Conservation (phyloP, 345 rosid species). For the Hibiscus mutabilis region DNA sequence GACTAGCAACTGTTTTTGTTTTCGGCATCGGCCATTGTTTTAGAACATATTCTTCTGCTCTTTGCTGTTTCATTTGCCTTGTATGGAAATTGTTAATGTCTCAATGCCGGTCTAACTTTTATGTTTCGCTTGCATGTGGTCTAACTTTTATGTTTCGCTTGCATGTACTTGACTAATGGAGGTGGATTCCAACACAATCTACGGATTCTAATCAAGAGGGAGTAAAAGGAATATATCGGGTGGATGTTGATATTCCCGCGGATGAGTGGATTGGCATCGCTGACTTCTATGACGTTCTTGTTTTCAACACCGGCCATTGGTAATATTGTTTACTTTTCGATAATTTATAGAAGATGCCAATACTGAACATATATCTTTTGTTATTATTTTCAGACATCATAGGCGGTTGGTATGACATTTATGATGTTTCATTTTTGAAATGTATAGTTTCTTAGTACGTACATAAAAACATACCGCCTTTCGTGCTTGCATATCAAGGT, state of each 20-base stretch:
- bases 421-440: not conserved
- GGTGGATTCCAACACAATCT: slow-evolving; percentile 70
- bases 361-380: not conserved
- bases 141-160: slow-evolving; percentile 21
- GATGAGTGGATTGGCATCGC: slow-evolving; percentile 66
- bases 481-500: not conserved
- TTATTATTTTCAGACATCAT: not conserved
- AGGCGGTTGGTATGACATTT: not conserved
- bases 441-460: not conserved
- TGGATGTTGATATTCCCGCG: slow-evolving; percentile 90
- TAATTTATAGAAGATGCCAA: not conserved
- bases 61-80: too few relatives aligned
- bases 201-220: slow-evolving; percentile 28
- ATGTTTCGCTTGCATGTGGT: too few relatives aligned
- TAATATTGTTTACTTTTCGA: slow-evolving; percentile 24
- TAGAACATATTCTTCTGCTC: too few relatives aligned
- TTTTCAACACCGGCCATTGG: slow-evolving; percentile 96
- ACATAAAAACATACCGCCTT: not conserved
- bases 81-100: too few relatives aligned
- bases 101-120: not conserved
- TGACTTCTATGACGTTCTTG: slow-evolving; percentile 70
- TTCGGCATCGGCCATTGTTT: not conserved
- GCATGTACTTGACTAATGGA: slow-evolving; percentile 47
- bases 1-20: not conserved
- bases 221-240: slow-evolving; percentile 50